A percentile compares a stretch with the other conserved stretches of the same genome.
phyloP scores from a whole-genome alignment of 257 asterid genomes.

The Solanum okadae region DNA sequence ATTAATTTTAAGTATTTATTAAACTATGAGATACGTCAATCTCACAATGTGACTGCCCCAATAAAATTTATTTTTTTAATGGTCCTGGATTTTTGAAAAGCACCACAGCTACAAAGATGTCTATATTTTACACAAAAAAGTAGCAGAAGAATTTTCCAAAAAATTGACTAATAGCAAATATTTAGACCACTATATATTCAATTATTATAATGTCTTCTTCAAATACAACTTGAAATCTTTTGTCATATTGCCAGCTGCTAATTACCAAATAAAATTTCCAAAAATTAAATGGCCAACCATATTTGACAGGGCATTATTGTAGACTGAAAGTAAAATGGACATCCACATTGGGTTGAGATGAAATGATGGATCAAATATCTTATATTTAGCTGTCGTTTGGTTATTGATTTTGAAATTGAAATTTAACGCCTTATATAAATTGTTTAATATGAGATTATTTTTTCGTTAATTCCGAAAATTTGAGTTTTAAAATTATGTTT shows the following conservation, averaged over 20 bases:
- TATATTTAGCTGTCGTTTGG: no score
- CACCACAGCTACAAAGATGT: background rate
- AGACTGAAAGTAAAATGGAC: background rate
- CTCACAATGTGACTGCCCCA: background rate
- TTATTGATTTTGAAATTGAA: background rate
- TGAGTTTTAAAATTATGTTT: background rate
- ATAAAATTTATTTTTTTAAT: background rate
- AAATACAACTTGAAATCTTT: background rate
- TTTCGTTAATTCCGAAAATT: no score
- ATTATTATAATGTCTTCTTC: background rate
- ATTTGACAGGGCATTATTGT: background rate
- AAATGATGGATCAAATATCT: background rate
- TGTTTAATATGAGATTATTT: background rate
- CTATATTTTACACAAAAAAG: background rate
- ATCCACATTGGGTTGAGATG: background rate
- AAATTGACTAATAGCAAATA: background rate
- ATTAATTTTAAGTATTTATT: background rate
- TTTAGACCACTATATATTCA: background rate
- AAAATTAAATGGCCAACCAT: background rate
- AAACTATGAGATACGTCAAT: background rate
- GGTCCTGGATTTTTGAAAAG: background rate
- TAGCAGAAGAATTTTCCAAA: background rate
- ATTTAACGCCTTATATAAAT: no score
- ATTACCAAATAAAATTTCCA: background rate
- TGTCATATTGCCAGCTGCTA: background rate